Evolutionary conservation across 371 early-diverging fungal species (phyloP).

Genomic region (Haplosporangium sp.): DNA sequence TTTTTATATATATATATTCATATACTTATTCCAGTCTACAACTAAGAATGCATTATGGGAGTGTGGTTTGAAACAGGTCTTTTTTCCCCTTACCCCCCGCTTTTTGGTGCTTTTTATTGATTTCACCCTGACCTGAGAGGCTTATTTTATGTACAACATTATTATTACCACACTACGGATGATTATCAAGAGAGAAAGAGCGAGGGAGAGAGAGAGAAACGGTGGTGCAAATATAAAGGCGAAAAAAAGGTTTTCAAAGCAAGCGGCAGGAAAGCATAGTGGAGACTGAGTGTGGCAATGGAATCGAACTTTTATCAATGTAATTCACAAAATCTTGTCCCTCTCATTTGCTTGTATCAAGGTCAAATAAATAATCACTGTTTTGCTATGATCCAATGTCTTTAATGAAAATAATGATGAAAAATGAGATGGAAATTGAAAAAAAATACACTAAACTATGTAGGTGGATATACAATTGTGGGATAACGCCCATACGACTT

Average conservation of each 20-base stretch:
- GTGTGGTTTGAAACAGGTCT: no score
- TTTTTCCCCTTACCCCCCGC: no score
- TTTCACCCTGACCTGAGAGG: no score
- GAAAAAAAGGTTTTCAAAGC: background rate
- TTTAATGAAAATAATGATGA: background rate
- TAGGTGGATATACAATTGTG: slow-evolving; percentile 5
- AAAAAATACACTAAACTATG: background rate
- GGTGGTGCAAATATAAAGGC: background rate
- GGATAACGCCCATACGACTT: background rate
- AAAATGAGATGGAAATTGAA: background rate
- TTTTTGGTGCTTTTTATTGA: no score
- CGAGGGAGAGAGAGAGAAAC: background rate
- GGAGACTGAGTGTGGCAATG: background rate
- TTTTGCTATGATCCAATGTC: background rate
- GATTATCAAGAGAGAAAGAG: background rate
- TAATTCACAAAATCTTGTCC: background rate
- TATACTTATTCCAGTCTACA: no score
- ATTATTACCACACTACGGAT: no score
- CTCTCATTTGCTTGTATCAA: background rate
- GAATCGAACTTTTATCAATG: no score
- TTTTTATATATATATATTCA: no score
- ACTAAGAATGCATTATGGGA: no score
- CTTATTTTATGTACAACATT: no score
- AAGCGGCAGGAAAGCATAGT: background rate
- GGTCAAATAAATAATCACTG: slow-evolving; percentile 3